Evolutionary conservation across 2,329 filamentous ascomycete genomes (phyloP).

Genomic region (Pseudovirgaria hyperparasitica): DNA sequence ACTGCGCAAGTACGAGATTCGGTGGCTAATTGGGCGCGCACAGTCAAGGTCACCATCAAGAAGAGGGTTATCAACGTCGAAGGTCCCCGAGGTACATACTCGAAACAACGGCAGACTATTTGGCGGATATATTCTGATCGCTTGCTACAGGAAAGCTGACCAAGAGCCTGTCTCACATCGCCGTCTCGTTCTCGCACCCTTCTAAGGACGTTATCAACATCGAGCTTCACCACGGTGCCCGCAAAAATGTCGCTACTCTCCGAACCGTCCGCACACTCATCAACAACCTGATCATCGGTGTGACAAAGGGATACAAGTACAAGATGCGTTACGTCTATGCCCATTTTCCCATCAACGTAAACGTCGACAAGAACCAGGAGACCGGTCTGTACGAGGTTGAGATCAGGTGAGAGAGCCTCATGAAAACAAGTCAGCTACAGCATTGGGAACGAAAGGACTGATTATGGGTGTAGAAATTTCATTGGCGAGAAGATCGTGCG

Average conservation of each 20-base stretch:
- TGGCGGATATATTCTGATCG: constrained; percentile 11
- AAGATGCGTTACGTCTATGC: constrained; percentile 99
- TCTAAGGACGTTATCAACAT: constrained; percentile 83
- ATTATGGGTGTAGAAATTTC: constrained; percentile 52
- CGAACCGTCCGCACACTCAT: constrained; percentile 96
- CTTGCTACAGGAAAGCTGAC: constrained; percentile 64
- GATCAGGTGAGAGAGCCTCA: constrained; percentile 64
- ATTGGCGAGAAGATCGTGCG: constrained; percentile 99
- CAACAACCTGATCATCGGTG: constrained; percentile 96
- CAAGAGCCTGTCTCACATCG: constrained; percentile 93
- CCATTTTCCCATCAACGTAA: constrained; percentile 99
- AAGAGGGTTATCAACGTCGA: constrained; percentile 93
- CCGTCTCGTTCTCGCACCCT: constrained; percentile 87
- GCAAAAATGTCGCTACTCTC: constrained; percentile 96
- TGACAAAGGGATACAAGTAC: constrained; percentile 99
- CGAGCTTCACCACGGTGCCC: constrained; percentile 94
- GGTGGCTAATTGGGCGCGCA: constrained; percentile 6
- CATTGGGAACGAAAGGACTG: constrained; percentile 4
- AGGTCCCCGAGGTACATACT: constrained; percentile 70
- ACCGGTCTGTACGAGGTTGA: constrained; percentile 82
- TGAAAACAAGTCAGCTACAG: constrained; percentile 1
- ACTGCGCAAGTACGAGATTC: constrained; percentile 10
- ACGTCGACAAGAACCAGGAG: constrained; percentile 92
- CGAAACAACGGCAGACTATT: constrained; percentile 7
- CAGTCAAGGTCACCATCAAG: constrained; percentile 98